Conservation (phyloP, 2,329 filamentous ascomycete species). For the Cucurbitaria berberidis region DNA sequence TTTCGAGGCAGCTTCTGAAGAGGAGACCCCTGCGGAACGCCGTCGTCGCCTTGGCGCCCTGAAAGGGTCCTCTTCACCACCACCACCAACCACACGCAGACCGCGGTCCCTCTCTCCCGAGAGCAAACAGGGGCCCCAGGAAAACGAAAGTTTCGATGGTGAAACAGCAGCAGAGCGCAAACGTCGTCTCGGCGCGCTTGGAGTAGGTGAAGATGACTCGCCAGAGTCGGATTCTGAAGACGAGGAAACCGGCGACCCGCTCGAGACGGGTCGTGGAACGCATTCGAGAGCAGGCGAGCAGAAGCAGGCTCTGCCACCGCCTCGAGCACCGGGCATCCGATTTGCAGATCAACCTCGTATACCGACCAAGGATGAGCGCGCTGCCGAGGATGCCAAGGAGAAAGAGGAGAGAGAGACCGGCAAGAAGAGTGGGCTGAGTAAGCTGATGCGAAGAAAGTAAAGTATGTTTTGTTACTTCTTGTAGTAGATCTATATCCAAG, state of each 20-base stretch:
- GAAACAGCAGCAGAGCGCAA: slow-evolving; percentile 79
- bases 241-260: slow-evolving; percentile 43
- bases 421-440: slow-evolving; percentile 28
- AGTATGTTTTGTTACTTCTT: background rate
- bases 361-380: slow-evolving; percentile 44
- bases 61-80: slow-evolving; percentile 20
- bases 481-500: too few species aligned
- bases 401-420: slow-evolving; percentile 23
- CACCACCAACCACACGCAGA: slow-evolving; percentile 13
- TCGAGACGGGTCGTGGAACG: slow-evolving; percentile 44
- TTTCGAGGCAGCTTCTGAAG: slow-evolving; percentile 11
- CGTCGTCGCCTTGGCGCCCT: slow-evolving; percentile 25
- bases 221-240: slow-evolving; percentile 42
- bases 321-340: slow-evolving; percentile 61
- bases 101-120: slow-evolving; percentile 16
- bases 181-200: slow-evolving; percentile 75
- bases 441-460: slow-evolving; percentile 25
- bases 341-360: slow-evolving; percentile 61
- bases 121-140: slow-evolving; percentile 33
- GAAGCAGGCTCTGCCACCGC: slow-evolving; percentile 17
- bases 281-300: slow-evolving; percentile 18
- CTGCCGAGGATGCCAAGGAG: slow-evolving; percentile 30
- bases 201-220: slow-evolving; percentile 52
- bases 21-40: slow-evolving; percentile 25
- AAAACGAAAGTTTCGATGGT: slow-evolving; percentile 47